A percentile compares a stretch with the other conserved stretches of the same genome.
Evolutionary conservation across 2,329 filamentous ascomycete genomes (phyloP).

Genomic region (Cladosporium sp.): DNA sequence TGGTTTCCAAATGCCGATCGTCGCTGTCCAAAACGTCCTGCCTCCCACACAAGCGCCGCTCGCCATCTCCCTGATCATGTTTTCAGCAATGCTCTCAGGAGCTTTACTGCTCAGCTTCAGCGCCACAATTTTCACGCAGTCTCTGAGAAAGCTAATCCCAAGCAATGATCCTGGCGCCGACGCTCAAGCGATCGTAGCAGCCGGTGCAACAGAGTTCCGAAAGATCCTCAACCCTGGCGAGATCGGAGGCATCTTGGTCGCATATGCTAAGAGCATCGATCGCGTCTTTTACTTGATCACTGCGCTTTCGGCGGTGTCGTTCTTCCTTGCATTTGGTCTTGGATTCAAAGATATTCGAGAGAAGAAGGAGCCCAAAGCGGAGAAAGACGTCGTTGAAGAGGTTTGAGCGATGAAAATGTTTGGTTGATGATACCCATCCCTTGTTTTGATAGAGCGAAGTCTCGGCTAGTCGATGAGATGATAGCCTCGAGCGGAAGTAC

Average conservation of each 20-base stretch:
- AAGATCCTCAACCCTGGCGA: conserved; percentile 28
- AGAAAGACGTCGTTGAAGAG: background rate
- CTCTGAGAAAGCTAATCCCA: conserved; percentile 31
- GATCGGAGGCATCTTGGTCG: conserved; percentile 35
- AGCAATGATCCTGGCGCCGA: conserved; percentile 30
- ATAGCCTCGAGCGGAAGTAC: background rate
- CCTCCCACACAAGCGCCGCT: conserved; percentile 22
- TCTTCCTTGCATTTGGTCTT: conserved; percentile 41
- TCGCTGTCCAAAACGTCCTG: conserved; percentile 28
- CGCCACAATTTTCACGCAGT: conserved; percentile 32
- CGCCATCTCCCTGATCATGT: conserved; percentile 30
- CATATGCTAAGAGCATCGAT: conserved; percentile 40
- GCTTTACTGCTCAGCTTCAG: conserved; percentile 29
- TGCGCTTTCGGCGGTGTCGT: conserved; percentile 24
- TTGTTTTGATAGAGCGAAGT: background rate
- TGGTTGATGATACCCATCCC: background rate
- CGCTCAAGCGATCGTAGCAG: conserved; percentile 34
- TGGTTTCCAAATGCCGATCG: conserved; percentile 19
- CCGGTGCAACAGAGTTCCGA: conserved; percentile 42
- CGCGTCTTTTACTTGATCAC: conserved; percentile 40
- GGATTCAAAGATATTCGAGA: conserved; percentile 45
- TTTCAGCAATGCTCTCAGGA: conserved; percentile 29
- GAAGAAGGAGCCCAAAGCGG: conserved; percentile 7
- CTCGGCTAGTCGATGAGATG: background rate
- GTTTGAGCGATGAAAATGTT: background rate